Evolutionary conservation across 164 flowering plant genomes (phyloP).

Genomic region (Aristolochia fimbriata): DNA sequence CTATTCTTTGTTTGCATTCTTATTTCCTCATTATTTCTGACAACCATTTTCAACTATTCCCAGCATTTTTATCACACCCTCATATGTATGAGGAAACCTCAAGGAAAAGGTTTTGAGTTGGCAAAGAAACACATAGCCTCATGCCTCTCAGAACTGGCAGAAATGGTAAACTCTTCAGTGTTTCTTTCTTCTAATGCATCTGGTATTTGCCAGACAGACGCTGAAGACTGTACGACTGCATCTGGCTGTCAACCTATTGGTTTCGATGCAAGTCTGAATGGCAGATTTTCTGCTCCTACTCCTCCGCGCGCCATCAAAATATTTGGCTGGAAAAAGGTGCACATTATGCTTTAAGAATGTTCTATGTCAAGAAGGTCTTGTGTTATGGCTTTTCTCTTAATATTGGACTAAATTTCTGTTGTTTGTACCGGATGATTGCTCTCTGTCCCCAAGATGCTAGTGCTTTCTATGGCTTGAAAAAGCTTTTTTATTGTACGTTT

Average conservation of each 20-base stretch:
- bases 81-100: slow-evolving; percentile 67
- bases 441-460: no score
- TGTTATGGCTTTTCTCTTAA: no score
- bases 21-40: background rate
- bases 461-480: no score
- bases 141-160: slow-evolving; percentile 60
- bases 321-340: slow-evolving; percentile 79
- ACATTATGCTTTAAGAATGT: no score
- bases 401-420: no score
- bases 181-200: slow-evolving; percentile 37
- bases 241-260: slow-evolving; percentile 86
- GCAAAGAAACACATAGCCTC: slow-evolving; percentile 81
- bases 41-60: slow-evolving; percentile 5
- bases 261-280: slow-evolving; percentile 75
- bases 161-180: slow-evolving; percentile 41
- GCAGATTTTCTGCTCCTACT: slow-evolving; percentile 80
- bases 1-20: background rate
- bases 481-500: no score
- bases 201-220: slow-evolving; percentile 23
- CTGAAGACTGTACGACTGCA: slow-evolving; percentile 68
- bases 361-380: no score
- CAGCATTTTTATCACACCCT: slow-evolving; percentile 91
- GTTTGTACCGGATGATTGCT: no score
- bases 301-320: slow-evolving; percentile 84
- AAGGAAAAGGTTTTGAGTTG: slow-evolving; percentile 88